phyloP scores from a whole-genome alignment of 352 stramenopile genomes.

The Lagenidium giganteum region DNA sequence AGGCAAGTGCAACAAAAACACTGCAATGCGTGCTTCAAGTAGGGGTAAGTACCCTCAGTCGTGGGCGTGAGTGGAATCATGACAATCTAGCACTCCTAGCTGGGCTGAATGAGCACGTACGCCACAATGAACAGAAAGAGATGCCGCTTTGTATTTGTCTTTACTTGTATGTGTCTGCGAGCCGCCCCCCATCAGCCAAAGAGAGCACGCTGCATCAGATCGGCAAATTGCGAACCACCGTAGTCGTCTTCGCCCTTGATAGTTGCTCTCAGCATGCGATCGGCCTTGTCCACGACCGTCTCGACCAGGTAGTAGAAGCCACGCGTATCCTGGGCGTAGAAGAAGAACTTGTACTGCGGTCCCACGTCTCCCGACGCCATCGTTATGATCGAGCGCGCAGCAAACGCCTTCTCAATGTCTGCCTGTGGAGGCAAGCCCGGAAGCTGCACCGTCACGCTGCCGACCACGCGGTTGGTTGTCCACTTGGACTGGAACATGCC shows the following conservation, averaged over 20 bases:
- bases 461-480: constrained; percentile 65
- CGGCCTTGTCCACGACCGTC: constrained; percentile 70
- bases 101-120: no score
- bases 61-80: no score
- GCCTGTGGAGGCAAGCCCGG: constrained; percentile 45
- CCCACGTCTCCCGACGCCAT: constrained; percentile 80
- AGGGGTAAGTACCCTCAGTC: no score
- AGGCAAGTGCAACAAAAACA: no score
- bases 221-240: constrained; percentile 50
- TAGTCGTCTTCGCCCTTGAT: constrained; percentile 72
- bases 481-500: constrained; percentile 69
- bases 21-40: no score
- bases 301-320: constrained; percentile 64
- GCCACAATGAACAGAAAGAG: no score
- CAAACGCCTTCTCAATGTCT: constrained; percentile 67
- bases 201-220: constrained; percentile 58
- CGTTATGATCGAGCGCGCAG: constrained; percentile 49
- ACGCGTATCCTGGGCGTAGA: constrained; percentile 69
- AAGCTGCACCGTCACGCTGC: constrained; percentile 51
- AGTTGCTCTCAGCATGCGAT: constrained; percentile 47
- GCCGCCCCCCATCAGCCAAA: constrained; percentile 36
- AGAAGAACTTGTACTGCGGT: constrained; percentile 84
- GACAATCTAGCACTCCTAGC: no score
- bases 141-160: no score
- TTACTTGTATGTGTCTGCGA: no score